Conservation (phyloP, 345 rosid genomes). For the Dipteronia dyeriana region DNA sequence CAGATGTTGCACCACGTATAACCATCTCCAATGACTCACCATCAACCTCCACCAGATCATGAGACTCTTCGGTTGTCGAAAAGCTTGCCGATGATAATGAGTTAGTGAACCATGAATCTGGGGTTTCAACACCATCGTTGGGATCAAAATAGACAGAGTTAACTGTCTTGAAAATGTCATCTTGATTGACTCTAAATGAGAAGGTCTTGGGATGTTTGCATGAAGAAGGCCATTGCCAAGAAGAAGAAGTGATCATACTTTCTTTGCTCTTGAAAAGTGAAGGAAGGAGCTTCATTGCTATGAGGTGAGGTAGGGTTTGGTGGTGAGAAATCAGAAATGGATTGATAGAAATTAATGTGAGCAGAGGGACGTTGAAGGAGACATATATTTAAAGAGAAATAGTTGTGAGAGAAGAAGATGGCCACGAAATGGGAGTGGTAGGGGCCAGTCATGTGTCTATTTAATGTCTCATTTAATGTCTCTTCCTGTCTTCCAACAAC, state of each 20-base stretch:
- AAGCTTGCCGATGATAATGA: constrained; percentile 41
- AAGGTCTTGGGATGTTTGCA: constrained; percentile 63
- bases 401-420: constrained; percentile 15
- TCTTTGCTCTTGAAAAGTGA: constrained; percentile 43
- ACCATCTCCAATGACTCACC: constrained; percentile 53
- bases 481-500: constrained; percentile 10
- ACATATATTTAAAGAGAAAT: constrained; percentile 34
- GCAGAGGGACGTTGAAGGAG: constrained; percentile 26
- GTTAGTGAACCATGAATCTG: constrained; percentile 49
- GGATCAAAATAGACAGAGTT: constrained; percentile 64
- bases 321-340: not conserved
- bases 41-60: constrained; percentile 20
- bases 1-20: constrained; percentile 55
- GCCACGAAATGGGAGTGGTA: constrained; percentile 26
- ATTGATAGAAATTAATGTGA: constrained; percentile 29
- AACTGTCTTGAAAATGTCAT: constrained; percentile 67
- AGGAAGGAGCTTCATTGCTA: constrained; percentile 40
- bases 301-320: too few relatives aligned
- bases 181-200: constrained; percentile 49
- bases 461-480: constrained; percentile 31
- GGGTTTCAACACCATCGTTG: constrained; percentile 26
- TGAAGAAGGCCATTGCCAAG: constrained; percentile 54
- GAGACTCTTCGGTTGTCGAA: constrained; percentile 27
- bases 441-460: constrained; percentile 32
- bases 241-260: constrained; percentile 4